Percentiles rank a stretch among this genome's conserved stretches.
These are phyloP conservation scores for Boeremia lycopersici DNA, from an alignment of 2,329 filamentous ascomycete genomes.

Conservation along the genomic window DNA sequence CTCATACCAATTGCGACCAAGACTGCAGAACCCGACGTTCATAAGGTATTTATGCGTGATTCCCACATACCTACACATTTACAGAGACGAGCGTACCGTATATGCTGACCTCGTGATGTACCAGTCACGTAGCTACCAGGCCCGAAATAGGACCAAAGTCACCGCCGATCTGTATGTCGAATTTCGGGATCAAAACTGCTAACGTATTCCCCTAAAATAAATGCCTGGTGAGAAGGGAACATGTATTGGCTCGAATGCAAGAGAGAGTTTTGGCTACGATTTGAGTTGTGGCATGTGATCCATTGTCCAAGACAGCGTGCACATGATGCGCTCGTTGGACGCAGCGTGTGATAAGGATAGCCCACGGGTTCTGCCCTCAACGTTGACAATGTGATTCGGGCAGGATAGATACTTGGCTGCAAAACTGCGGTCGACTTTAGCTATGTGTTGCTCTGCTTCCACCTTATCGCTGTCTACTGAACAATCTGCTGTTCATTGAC, in stretches of 20 bases:
- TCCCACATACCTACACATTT: too few relatives aligned
- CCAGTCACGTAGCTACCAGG: too few relatives aligned
- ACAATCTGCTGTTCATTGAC: background rate
- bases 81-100: too few relatives aligned
- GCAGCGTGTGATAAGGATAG: background rate
- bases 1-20: background rate
- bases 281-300: conserved; percentile 2
- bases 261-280: background rate
- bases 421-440: background rate
- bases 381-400: background rate
- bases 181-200: too few relatives aligned
- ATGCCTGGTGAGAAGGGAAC: too few relatives aligned
- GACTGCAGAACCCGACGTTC: background rate
- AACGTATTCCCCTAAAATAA: too few relatives aligned
- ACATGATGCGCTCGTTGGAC: conserved; percentile 1
- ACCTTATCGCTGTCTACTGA: background rate
- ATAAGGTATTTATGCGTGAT: background rate
- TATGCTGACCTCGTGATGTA: too few relatives aligned
- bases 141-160: too few relatives aligned
- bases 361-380: background rate
- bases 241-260: background rate
- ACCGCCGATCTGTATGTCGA: too few relatives aligned
- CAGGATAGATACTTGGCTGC: background rate
- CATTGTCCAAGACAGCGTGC: conserved; percentile 1
- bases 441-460: background rate